phyloP scores from a whole-genome alignment of 2,329 filamentous ascomycete species.

The Penicillium sp. region DNA sequence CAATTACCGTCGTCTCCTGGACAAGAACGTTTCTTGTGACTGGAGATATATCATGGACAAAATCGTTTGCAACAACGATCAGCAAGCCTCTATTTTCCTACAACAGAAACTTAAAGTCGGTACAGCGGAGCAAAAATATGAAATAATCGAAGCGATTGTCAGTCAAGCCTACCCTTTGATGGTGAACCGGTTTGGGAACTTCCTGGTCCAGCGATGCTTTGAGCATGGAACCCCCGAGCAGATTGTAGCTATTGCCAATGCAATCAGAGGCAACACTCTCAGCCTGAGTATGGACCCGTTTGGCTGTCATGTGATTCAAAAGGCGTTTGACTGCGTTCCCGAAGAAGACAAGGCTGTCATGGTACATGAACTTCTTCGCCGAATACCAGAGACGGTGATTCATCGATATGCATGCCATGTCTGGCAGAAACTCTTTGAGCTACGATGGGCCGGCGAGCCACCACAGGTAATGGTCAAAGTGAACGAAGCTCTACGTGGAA shows the following conservation, averaged over 20 bases:
- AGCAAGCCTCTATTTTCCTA: conserved; percentile 97
- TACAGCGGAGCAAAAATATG: conserved; percentile 91
- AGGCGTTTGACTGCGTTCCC: conserved; percentile 95
- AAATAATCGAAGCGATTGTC: conserved; percentile 95
- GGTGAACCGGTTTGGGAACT: conserved; percentile 98
- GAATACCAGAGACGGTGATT: conserved; percentile 96
- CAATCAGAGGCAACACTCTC: conserved; percentile 90
- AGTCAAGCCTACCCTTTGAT: conserved; percentile 92
- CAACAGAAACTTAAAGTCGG: conserved; percentile 99
- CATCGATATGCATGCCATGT: conserved; percentile 98
- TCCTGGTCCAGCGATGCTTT: conserved; percentile 96
- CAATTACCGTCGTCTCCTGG: conserved; percentile 92
- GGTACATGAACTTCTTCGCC: conserved; percentile 94
- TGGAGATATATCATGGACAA: conserved; percentile 99
- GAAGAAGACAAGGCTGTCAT: conserved; percentile 98
- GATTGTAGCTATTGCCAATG: conserved; percentile 88
- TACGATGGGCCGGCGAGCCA: conserved; percentile 91
- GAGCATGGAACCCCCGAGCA: conserved; percentile 96
- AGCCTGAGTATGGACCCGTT: conserved; percentile 98
- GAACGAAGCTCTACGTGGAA: conserved; percentile 88
- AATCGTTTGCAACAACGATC: conserved; percentile 98
- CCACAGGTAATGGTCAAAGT: conserved; percentile 99
- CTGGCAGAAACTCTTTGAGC: conserved; percentile 98
- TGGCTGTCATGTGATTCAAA: conserved; percentile 96
- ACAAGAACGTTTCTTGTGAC: conserved; percentile 95